Percentiles rank a stretch among this genome's conserved stretches.
These are phyloP conservation scores for Boletus huronensis DNA, from an alignment of 768 basidiomycete genomes.

Conservation along the genomic window DNA sequence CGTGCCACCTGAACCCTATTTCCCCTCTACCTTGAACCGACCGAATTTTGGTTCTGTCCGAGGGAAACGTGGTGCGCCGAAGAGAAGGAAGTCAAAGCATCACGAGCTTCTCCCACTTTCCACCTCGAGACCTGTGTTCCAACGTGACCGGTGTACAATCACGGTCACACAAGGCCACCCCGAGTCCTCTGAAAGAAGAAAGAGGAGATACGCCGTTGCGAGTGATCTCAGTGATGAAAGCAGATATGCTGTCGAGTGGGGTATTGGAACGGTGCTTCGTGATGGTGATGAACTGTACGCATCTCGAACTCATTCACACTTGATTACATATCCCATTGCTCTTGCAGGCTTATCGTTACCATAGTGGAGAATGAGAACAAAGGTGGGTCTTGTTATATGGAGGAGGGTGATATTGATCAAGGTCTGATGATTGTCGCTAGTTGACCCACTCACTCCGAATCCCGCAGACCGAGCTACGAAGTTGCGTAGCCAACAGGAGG, in stretches of 20 bases:
- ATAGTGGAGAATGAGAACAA: conserved; percentile 92
- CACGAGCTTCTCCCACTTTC: conserved; percentile 62
- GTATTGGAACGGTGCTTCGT: conserved; percentile 90
- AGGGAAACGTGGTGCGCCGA: conserved; percentile 36
- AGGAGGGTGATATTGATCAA: not conserved
- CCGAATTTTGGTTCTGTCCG: conserved; percentile 36
- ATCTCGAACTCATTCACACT: not conserved
- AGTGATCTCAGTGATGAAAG: conserved; percentile 95
- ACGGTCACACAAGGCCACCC: conserved; percentile 86
- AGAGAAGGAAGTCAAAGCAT: conserved; percentile 58
- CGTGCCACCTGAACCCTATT: conserved; percentile 79
- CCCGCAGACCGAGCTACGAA: conserved; percentile 73
- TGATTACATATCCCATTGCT: not conserved
- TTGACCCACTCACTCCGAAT: conserved; percentile 68
- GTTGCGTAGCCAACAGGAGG: conserved; percentile 89
- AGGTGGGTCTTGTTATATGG: conserved; percentile 42
- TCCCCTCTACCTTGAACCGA: conserved; percentile 67
- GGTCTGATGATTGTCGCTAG: conserved; percentile 32
- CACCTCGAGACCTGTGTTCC: conserved; percentile 79
- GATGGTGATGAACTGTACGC: conserved; percentile 87
- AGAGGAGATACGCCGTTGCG: conserved; percentile 77
- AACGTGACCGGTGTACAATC: conserved; percentile 90
- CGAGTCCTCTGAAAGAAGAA: conserved; percentile 50
- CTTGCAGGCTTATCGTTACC: conserved; percentile 69
- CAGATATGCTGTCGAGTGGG: conserved; percentile 96